Base-by-base conservation (phyloP, 305 asterid species). In the Solanum hybrid region DNA sequence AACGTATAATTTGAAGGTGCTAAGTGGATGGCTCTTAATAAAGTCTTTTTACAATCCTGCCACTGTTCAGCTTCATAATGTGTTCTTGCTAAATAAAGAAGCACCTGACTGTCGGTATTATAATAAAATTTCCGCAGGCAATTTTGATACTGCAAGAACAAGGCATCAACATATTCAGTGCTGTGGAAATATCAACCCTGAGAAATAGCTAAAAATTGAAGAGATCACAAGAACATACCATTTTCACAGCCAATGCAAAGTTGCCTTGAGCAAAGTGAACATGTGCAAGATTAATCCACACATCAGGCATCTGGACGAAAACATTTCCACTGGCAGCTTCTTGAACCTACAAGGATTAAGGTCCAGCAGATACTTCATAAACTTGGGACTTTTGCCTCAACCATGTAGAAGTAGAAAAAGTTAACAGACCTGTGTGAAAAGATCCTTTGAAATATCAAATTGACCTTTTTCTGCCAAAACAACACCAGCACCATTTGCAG, bases 31-130 rank as follows among this genome's bases (percentile, higher is more conserved):
- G 99, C 99, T 93, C 98, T 94, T 85, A 97, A 94, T 81, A 97
- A 91, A 76, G 99, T 94, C 94, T 95, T 97, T 91, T 95, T 97
- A 92, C 99, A 97, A 90, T 97, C 99, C 92, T 94, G 98, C 99
- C 99, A 97, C 92, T 97, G 99, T 88, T 97, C 99, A 90, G 99
- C 99, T 93, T 97, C 99, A 91, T 97, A 97, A 94, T 97, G 98
- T 31, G 99, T 97, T 69, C 99, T 97, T 88, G 99, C 99, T 88
- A 96, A 93, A 95, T 95, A 97, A 91, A 97, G 98, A 91, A 97
- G 98, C 91, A 97, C 97, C 92, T 96, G 98, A 90, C 97, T 95
- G 93, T 97, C 99, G 17, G 98, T 97, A 92, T 96, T 96, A 78
- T 94, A 10, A 92, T 92, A 95, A 92, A 97, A 97, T 94, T 95